Evolutionary conservation across 768 basidiomycete genomes (phyloP), one percentile per base, ranked within the genome.

Genomic region (Dioszegia crocea): DNA sequence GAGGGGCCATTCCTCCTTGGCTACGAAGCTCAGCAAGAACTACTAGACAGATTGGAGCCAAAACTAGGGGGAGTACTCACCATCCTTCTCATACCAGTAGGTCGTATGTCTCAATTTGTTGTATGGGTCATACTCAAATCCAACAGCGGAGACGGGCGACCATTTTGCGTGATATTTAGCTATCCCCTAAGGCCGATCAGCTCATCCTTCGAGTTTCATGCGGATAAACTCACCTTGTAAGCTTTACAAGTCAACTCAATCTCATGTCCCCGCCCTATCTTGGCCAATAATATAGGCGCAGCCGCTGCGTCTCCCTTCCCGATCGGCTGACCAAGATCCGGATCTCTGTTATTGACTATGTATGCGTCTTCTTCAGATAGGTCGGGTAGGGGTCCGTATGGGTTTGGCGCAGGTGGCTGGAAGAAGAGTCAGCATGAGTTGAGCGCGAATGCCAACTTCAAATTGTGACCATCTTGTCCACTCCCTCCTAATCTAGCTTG

Each of bases 121-220:
- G 81, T 97, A 83, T 12, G 96, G 96, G 77, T 99, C 96, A 63
- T 99, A 99, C 79, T 99, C 96, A 64, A 94, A 98, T 8, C 87
- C 85, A 17, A 99, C 86, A 8, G 96, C 91, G 1, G 91, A 88
- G 60, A 92, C 89, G 12, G 96, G 94, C 0, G 91, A 94, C 91
- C 94, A 99, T 79, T 99, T 99, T 12, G 96, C 92, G 73, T 99
- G 96, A 75, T 96, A 91, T 80, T 97, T 97, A 3, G 94, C 91
- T 60, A 96, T 87, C 40, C 94, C 94, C 94, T 97, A 38, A 24
- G 9, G 44, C 31, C 29, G 30, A 26, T 47, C 43, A 58, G 47
- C 21, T 11, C n/a, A 49, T 26, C 4, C 8, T 23, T 27, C 12
- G 24, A 14, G 4, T 46, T 8, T 17, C 12, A 9, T 5, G 33